A percentile compares a stretch with the other conserved stretches of the same genome.
These are phyloP conservation scores for Voacanga thouarsii DNA, from an alignment of 257 asterid species.

Conservation along the genomic window DNA sequence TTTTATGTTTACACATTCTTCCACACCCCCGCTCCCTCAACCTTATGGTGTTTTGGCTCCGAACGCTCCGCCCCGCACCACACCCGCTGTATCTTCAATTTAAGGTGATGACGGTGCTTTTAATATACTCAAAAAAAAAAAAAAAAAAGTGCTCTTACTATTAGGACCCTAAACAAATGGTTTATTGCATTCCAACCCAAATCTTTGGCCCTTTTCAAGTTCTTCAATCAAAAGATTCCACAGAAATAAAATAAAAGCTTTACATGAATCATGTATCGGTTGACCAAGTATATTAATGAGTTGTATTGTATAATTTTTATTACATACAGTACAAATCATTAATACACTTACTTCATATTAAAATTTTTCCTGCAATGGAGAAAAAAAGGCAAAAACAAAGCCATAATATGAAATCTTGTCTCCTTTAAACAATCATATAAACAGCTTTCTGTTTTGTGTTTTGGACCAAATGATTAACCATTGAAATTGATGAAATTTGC, in stretches of 20 bases:
- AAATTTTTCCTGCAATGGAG: constrained; percentile 28
- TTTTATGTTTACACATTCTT: too few relatives aligned
- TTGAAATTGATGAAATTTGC: not conserved
- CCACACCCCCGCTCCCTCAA: not conserved
- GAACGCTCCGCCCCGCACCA: not conserved
- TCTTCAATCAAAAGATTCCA: not conserved
- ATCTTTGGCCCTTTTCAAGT: not conserved
- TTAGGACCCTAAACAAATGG: not conserved
- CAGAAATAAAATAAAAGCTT: not conserved
- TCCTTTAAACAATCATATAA: constrained; percentile 20
- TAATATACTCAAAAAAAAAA: too few relatives aligned
- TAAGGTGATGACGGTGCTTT: too few relatives aligned
- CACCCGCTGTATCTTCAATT: not conserved
- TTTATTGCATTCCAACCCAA: not conserved
- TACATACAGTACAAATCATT: too few relatives aligned
- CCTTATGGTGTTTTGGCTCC: not conserved
- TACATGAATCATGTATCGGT: too few relatives aligned
- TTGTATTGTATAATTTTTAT: too few relatives aligned
- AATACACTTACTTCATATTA: too few relatives aligned
- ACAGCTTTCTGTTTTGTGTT: constrained; percentile 16
- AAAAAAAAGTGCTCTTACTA: too few relatives aligned
- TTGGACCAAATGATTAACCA: constrained; percentile 31
- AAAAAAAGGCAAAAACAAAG: constrained; percentile 24
- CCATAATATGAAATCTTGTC: constrained; percentile 13
- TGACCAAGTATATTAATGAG: too few relatives aligned